Conservation (phyloP, 2,329 filamentous ascomycete species). For the Colletotrichum limetticola region DNA sequence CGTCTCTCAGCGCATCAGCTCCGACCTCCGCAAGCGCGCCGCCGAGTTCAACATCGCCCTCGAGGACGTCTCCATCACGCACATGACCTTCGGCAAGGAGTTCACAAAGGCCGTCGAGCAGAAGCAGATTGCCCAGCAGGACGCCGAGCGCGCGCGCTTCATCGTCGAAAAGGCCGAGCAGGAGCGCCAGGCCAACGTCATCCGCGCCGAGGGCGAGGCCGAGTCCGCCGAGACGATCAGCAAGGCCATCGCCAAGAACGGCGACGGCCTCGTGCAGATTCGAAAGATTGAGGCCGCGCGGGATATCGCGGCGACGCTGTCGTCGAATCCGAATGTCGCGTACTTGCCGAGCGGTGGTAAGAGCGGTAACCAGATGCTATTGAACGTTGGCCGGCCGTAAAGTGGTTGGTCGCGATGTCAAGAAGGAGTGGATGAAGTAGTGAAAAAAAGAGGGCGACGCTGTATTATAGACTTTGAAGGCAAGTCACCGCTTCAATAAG, state of each 20-base stretch:
- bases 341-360: slow-evolving; percentile 84
- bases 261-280: slow-evolving; percentile 95
- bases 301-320: slow-evolving; percentile 92
- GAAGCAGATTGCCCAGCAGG: slow-evolving; percentile 99
- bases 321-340: slow-evolving; percentile 92
- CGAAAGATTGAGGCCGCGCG: slow-evolving; percentile 96
- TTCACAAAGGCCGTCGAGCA: slow-evolving; percentile 99
- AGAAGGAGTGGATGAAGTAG: not conserved
- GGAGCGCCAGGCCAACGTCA: slow-evolving; percentile 98
- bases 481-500: slow-evolving; percentile 41
- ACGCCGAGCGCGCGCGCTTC: slow-evolving; percentile 96
- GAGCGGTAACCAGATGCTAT: slow-evolving; percentile 64
- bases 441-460: slow-evolving; percentile 21
- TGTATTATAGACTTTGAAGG: slow-evolving; percentile 35
- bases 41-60: slow-evolving; percentile 99
- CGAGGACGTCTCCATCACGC: slow-evolving; percentile 98
- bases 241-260: slow-evolving; percentile 91
- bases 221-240: slow-evolving; percentile 96
- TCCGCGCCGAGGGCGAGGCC: slow-evolving; percentile 96
- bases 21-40: slow-evolving; percentile 91
- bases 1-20: slow-evolving; percentile 92
- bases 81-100: slow-evolving; percentile 99
- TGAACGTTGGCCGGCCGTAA: slow-evolving; percentile 61
- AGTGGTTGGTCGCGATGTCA: not conserved
- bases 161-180: slow-evolving; percentile 99